Conservation (phyloP, 306 rosid genomes). For the Malus sylvestris region DNA sequence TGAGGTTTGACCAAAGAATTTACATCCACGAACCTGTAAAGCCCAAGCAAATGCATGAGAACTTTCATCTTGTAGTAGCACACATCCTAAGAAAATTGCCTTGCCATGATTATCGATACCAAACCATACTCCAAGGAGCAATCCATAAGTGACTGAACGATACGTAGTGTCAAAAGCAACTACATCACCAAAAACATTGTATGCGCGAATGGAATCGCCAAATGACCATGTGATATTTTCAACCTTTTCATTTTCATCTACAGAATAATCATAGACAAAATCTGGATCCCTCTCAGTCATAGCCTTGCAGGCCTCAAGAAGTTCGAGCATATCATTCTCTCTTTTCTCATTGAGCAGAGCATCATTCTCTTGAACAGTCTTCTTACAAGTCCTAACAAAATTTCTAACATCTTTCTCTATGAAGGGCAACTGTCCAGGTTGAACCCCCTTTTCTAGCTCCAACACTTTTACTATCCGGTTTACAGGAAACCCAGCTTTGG, state of each 20-base stretch:
- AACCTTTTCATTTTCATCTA: conserved; percentile 40
- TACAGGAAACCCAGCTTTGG: conserved; percentile 70
- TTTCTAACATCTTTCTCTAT: conserved; percentile 71
- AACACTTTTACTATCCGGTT: conserved; percentile 52
- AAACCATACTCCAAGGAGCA: conserved; percentile 59
- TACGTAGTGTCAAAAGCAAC: conserved; percentile 47
- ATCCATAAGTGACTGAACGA: conserved; percentile 48
- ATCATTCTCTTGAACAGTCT: conserved; percentile 58
- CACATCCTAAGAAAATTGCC: conserved; percentile 43
- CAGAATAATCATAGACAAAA: conserved; percentile 37
- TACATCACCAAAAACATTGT: conserved; percentile 47
- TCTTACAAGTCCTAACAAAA: conserved; percentile 61
- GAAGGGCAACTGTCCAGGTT: conserved; percentile 57
- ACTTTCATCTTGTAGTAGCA: conserved; percentile 57
- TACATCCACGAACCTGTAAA: conserved; percentile 50
- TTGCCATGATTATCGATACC: conserved; percentile 53
- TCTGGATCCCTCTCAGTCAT: conserved; percentile 39
- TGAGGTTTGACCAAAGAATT: conserved; percentile 29
- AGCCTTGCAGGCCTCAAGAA: conserved; percentile 49
- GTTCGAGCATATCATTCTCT: conserved; percentile 52
- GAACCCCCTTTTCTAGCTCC: conserved; percentile 63
- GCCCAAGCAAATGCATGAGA: conserved; percentile 52
- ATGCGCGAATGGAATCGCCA: conserved; percentile 41
- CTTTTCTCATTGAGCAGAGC: conserved; percentile 52
- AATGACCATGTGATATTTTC: conserved; percentile 60